Evolutionary conservation across 768 basidiomycete genomes (phyloP).

Genomic region (Pulveroboletus sp.): DNA sequence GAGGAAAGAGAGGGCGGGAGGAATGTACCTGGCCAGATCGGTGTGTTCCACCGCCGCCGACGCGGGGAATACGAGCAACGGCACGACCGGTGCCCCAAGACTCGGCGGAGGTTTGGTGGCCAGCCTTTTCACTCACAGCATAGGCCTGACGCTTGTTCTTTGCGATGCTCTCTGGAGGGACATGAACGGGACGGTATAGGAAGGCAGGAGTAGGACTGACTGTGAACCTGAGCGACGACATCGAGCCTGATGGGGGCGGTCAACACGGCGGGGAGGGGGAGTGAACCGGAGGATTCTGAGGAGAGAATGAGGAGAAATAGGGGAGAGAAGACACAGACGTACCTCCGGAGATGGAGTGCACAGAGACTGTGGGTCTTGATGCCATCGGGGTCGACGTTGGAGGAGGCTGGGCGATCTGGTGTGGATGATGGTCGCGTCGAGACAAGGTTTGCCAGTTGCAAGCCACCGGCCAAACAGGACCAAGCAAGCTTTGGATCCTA

Average conservation of each 20-base stretch:
- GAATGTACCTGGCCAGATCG: constrained; percentile 83
- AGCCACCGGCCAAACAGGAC: constrained; percentile 26
- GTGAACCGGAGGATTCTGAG: constrained; percentile 81
- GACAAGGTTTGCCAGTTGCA: constrained; percentile 28
- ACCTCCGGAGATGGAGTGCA: constrained; percentile 63
- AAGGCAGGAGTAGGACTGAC: constrained; percentile 51
- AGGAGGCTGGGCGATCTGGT: constrained; percentile 1
- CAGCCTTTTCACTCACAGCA: constrained; percentile 94
- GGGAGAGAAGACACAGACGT: not conserved
- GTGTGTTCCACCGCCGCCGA: constrained; percentile 97
- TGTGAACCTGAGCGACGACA: constrained; percentile 98
- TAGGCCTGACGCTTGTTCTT: constrained; percentile 99
- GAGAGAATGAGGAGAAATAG: not conserved
- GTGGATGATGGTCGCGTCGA: not conserved
- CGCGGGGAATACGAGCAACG: constrained; percentile 99
- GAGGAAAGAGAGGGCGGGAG: not conserved
- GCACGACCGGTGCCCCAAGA: constrained; percentile 99
- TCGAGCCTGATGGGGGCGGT: constrained; percentile 98
- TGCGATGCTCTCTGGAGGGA: constrained; percentile 78
- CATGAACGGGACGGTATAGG: not conserved
- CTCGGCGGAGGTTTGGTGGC: constrained; percentile 98
- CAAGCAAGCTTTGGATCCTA: constrained; percentile 16
- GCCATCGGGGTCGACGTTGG: constrained; percentile 55
- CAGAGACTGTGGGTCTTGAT: constrained; percentile 87
- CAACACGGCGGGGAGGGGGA: constrained; percentile 92